Evolutionary conservation across 2,329 filamentous ascomycete species (phyloP), one percentile per base, ranked within the genome.

Genomic region (Hymenoscyphus fructigenus): DNA sequence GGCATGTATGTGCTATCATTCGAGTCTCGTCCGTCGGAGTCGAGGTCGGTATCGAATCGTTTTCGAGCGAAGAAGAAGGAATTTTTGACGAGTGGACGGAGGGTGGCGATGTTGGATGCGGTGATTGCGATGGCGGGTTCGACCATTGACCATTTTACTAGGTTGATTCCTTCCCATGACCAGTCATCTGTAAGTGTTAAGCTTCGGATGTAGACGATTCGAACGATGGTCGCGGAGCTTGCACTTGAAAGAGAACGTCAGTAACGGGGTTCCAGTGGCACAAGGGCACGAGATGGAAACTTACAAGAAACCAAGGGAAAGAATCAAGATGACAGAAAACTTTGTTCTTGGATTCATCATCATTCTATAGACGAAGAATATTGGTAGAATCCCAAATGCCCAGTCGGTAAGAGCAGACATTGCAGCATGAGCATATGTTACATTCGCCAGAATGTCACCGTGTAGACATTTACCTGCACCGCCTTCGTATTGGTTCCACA

Each of bases 131-230:
- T 75, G 3, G 76, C 77, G 36, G 77, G 77, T 66, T 81, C 79
- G n/a, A 78, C 74, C 57, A 79, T 79, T 3, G 77, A 79, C 79
- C 79, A 81, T 64, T 80, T 80, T 5, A 77, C 76, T 6, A 80
- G 70, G 67, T 79, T 79, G 17, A 78, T 77, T 64, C 78, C 79
- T 62, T 77, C 75, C 73, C 77, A 80, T 1, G 79, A 71, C 59
- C 76, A 77, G 62, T 81, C 79, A 10, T 66, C 65, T 32, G 75
- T 76, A n/a, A 74, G 68, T 1, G 72, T 71, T 5, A 81, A 73
- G 38, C 74, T 67, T 63, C 74, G 73, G n/a, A 80, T 76, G 68
- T 80, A 81, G 5, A 78, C 76, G 36, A 81, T 77, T 15, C 79
- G 78, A 32, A 80, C 75, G 57, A 81, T 76, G 4, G 79, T 80